Conservation (phyloP, 106 monocot species). For the Dendrobium catenatum region DNA sequence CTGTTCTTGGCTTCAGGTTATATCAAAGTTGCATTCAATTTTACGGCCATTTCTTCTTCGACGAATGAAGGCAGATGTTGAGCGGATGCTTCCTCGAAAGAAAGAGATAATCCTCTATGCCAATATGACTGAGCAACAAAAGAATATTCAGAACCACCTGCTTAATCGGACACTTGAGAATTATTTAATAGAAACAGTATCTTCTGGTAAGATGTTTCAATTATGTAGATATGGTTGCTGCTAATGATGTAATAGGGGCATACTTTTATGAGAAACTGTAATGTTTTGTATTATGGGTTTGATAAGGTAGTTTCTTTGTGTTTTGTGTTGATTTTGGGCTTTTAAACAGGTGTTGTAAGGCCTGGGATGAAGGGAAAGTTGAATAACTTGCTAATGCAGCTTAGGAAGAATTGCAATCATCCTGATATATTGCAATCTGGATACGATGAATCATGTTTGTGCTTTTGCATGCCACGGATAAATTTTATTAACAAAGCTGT, state of each 20-base stretch:
- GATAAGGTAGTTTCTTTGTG: neutral
- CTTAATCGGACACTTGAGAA: conserved; percentile 67
- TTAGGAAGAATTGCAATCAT: conserved; percentile 90
- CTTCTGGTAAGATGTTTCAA: conserved; percentile 20
- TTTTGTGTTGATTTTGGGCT: conserved; percentile 6
- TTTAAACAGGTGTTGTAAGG: conserved; percentile 30
- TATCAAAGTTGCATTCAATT: conserved; percentile 90
- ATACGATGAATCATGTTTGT: conserved; percentile 51
- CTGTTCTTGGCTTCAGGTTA: conserved; percentile 32
- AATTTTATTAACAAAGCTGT: neutral
- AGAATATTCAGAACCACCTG: conserved; percentile 69
- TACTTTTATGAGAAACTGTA: neutral
- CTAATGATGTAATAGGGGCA: neutral
- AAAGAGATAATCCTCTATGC: conserved; percentile 99
- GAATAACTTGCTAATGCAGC: conserved; percentile 74
- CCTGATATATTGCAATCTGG: conserved; percentile 85
- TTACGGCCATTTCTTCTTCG: conserved; percentile 91
- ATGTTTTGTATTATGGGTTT: neutral
- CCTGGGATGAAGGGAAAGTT: conserved; percentile 67
- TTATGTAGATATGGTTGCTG: neutral
- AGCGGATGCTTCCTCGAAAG: conserved; percentile 83
- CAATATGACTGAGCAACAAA: conserved; percentile 84
- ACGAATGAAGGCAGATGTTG: conserved; percentile 94
- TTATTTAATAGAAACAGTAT: conserved; percentile 36
- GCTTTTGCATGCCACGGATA: neutral